Conservation (phyloP, 352 stramenopile species). For the Phytopythium boreale region DNA sequence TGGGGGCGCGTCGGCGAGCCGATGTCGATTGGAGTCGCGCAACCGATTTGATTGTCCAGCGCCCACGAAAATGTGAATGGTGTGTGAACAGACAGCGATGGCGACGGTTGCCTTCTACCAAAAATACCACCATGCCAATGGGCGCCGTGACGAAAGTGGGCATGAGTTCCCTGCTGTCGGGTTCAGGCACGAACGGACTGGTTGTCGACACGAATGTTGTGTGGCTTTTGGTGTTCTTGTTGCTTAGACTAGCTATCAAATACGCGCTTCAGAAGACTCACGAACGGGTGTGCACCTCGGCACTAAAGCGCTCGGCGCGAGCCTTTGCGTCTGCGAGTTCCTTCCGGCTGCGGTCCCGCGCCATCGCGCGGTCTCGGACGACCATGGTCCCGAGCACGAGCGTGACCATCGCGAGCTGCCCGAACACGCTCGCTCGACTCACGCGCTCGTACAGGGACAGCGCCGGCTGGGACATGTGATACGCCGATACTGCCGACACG, state of each 20-base stretch:
- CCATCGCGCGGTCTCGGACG: conserved; percentile 2
- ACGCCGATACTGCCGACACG: not conserved
- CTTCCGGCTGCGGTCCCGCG: not conserved
- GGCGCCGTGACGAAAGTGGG: not conserved
- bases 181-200: too few species aligned
- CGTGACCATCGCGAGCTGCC: conserved; percentile 1
- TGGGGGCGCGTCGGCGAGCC: too few species aligned
- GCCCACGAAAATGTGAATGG: too few species aligned
- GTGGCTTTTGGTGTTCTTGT: not conserved
- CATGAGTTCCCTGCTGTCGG: too few species aligned
- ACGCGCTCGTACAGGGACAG: conserved; percentile 2
- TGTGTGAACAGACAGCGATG: too few species aligned
- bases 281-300: not conserved
- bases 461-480: not conserved
- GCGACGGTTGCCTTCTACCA: too few species aligned
- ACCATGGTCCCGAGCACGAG: not conserved
- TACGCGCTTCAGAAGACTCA: not conserved
- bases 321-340: conserved; percentile 1
- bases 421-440: not conserved
- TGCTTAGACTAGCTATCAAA: not conserved
- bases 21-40: too few species aligned
- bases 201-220: too few species aligned
- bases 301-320: not conserved
- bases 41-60: too few species aligned
- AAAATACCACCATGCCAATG: too few species aligned